Evolutionary conservation across 2,329 filamentous ascomycete species (phyloP).

Genomic region (Talaromyces sp.): DNA sequence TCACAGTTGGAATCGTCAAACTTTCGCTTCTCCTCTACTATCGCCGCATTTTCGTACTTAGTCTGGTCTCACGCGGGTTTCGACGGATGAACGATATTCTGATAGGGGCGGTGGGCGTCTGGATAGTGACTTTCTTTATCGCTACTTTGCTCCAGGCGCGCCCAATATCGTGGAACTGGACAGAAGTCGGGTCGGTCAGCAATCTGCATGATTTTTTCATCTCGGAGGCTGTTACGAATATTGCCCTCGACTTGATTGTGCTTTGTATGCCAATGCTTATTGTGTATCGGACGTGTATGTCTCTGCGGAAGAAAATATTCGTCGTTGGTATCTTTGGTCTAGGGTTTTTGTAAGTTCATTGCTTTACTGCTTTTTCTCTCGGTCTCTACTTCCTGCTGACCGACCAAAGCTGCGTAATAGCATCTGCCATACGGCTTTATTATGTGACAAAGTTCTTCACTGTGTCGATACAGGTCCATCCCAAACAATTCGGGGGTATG

Average conservation of each 20-base stretch:
- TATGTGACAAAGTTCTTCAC: slow-evolving; percentile 11
- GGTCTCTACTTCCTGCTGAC: background rate
- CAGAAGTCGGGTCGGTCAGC: slow-evolving; percentile 4
- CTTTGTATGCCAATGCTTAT: slow-evolving; percentile 12
- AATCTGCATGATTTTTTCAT: slow-evolving; percentile 15
- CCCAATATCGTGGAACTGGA: slow-evolving; percentile 16
- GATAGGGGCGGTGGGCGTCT: background rate
- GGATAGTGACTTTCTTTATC: slow-evolving; percentile 11
- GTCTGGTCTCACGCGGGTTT: background rate
- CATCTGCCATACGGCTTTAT: slow-evolving; percentile 9
- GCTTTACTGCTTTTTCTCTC: background rate
- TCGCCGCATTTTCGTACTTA: slow-evolving; percentile 12
- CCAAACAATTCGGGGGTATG: slow-evolving; percentile 6
- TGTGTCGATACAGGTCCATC: background rate
- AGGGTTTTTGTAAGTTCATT: slow-evolving; percentile 10
- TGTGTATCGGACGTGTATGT: slow-evolving; percentile 8
- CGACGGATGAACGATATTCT: slow-evolving; percentile 5
- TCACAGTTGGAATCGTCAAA: slow-evolving; percentile 13
- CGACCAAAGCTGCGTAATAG: slow-evolving; percentile 1
- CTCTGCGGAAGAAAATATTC: slow-evolving; percentile 2
- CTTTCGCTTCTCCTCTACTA: slow-evolving; percentile 8
- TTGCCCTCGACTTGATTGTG: slow-evolving; percentile 6
- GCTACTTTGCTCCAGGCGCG: slow-evolving; percentile 2
- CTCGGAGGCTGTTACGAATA: slow-evolving; percentile 8
- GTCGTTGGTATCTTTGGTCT: slow-evolving; percentile 13